Conservation (phyloP, 2,329 filamentous ascomycete species). For the Venturiaceae sp. region DNA sequence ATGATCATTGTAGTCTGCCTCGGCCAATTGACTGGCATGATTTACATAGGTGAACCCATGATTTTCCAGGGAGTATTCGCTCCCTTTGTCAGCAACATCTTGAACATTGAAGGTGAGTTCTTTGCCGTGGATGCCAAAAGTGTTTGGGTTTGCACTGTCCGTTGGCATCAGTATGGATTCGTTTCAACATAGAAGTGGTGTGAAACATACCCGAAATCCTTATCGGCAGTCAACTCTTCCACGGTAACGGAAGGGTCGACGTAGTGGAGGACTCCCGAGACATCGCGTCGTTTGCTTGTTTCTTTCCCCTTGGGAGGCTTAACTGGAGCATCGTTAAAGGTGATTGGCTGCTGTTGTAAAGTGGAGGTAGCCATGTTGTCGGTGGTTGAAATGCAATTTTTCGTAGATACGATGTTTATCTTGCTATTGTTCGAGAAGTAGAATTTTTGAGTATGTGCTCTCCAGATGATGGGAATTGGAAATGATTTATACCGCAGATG, state of each 20-base stretch:
- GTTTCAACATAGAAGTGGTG: too few species aligned
- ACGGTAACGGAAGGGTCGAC: neutral
- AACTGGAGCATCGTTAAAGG: neutral
- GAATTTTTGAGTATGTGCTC: neutral
- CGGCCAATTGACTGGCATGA: neutral
- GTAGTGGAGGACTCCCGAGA: neutral
- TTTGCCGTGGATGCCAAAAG: neutral
- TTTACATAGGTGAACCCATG: conserved; percentile 4
- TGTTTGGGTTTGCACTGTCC: neutral
- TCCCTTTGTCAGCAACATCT: neutral
- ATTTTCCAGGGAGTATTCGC: conserved; percentile 2
- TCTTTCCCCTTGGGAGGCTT: neutral
- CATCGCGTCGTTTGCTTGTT: neutral
- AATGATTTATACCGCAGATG: neutral
- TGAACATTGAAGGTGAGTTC: neutral
- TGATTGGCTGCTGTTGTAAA: neutral
- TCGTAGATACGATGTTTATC: too few species aligned
- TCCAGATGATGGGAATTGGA: neutral
- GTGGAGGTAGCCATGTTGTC: neutral
- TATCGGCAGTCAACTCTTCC: neutral
- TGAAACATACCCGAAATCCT: neutral
- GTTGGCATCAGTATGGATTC: neutral
- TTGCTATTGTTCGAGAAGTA: too few species aligned
- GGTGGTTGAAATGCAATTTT: too few species aligned
- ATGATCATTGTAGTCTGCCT: conserved; percentile 1